Conservation (phyloP, 2,329 filamentous ascomycete genomes). For the Fonsecaea pugnacius region DNA sequence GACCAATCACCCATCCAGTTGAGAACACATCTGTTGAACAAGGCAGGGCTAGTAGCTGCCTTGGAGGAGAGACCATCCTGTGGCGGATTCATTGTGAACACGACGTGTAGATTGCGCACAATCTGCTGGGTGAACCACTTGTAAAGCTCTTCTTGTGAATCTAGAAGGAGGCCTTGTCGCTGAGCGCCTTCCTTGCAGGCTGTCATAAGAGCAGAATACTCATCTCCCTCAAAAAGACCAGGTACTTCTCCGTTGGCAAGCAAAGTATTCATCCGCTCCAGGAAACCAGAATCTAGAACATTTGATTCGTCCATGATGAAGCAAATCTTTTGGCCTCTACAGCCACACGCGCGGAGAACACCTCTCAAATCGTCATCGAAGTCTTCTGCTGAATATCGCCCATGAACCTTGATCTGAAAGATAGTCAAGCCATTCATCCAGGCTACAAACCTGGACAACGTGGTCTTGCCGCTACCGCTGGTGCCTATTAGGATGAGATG, state of each 20-base stretch:
- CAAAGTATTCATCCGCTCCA: slow-evolving; percentile 98
- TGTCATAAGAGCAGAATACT: slow-evolving; percentile 98
- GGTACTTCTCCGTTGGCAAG: slow-evolving; percentile 99
- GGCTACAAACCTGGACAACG: slow-evolving; percentile 93
- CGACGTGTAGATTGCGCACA: slow-evolving; percentile 97
- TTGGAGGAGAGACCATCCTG: slow-evolving; percentile 94
- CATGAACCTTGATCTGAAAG: slow-evolving; percentile 99
- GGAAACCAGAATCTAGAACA: slow-evolving; percentile 95
- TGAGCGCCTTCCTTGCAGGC: slow-evolving; percentile 98
- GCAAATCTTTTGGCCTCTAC: slow-evolving; percentile 98
- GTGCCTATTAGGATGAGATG: slow-evolving; percentile 98
- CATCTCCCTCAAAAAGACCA: slow-evolving; percentile 98
- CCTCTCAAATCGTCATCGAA: slow-evolving; percentile 97
- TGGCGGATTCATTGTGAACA: slow-evolving; percentile 99
- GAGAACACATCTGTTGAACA: slow-evolving; percentile 99
- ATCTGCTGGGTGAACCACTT: slow-evolving; percentile 99
- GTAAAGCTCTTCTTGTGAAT: slow-evolving; percentile 99
- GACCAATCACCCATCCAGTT: slow-evolving; percentile 99
- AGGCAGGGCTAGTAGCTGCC: slow-evolving; percentile 92
- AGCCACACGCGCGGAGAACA: slow-evolving; percentile 89
- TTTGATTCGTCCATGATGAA: slow-evolving; percentile 99
- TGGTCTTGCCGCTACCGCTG: slow-evolving; percentile 98
- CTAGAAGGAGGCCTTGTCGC: slow-evolving; percentile 88
- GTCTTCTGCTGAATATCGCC: slow-evolving; percentile 96
- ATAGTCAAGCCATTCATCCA: slow-evolving; percentile 99